phyloP scores from a whole-genome alignment of 352 stramenopile species.

The Globisporangium takayamanum region DNA sequence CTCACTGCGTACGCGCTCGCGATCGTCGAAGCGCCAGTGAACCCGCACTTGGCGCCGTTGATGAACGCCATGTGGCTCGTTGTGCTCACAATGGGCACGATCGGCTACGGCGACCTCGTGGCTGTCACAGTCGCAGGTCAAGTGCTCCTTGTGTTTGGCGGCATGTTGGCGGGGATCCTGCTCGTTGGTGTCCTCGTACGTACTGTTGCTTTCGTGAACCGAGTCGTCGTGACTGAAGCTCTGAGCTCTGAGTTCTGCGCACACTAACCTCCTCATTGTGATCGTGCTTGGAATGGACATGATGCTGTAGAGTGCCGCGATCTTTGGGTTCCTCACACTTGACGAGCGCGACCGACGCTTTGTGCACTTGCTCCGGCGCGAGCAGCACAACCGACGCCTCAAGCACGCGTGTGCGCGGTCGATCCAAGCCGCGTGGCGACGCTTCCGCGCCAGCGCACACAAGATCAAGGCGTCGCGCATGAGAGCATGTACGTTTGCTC shows the following conservation, averaged over 20 bases:
- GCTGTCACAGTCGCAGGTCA: conserved; percentile 51
- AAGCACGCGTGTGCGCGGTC: conserved; percentile 43
- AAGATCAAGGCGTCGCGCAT: conserved; percentile 4
- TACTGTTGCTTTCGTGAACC: background rate
- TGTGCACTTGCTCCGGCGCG: conserved; percentile 36
- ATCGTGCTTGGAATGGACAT: too few relatives aligned
- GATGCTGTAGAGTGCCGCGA: conserved; percentile 39
- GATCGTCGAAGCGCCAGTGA: conserved; percentile 63
- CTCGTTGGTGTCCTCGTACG: conserved; percentile 61
- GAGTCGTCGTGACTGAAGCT: too few relatives aligned
- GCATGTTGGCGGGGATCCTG: conserved; percentile 65
- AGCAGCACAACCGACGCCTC: conserved; percentile 35
- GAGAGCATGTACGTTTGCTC: conserved; percentile 18
- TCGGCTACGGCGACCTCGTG: conserved; percentile 66
- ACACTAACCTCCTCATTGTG: background rate
- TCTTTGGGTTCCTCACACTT: conserved; percentile 54
- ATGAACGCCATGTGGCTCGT: conserved; percentile 66
- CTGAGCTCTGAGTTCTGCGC: too few relatives aligned
- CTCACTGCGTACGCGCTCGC: conserved; percentile 56
- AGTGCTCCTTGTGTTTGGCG: conserved; percentile 49
- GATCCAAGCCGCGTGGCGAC: conserved; percentile 56
- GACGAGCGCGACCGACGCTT: conserved; percentile 56
- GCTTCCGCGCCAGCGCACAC: conserved; percentile 13
- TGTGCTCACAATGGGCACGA: conserved; percentile 66
- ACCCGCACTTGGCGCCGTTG: conserved; percentile 50